These are phyloP conservation scores for Madurella mycetomatis DNA, from an alignment of 2,329 filamentous ascomycete species.

Conservation along the genomic window DNA sequence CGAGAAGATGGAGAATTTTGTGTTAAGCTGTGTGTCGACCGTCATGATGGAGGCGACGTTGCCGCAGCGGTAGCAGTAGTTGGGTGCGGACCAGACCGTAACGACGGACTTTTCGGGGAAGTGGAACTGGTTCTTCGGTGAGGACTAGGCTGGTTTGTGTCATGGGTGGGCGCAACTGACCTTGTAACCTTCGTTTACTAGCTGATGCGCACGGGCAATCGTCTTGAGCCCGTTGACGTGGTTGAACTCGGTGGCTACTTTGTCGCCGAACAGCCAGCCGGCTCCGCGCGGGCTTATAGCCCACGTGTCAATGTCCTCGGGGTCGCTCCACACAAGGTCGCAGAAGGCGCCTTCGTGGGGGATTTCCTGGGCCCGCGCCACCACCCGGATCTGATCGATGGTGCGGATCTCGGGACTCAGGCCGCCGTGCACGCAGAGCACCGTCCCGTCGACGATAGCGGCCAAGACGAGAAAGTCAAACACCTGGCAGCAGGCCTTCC, in stretches of 20 bases:
- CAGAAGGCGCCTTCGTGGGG: slow-evolving; percentile 98
- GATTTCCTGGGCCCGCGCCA: slow-evolving; percentile 95
- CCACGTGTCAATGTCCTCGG: slow-evolving; percentile 95
- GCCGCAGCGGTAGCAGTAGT: slow-evolving; percentile 91
- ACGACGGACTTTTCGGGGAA: slow-evolving; percentile 94
- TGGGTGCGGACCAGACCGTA: slow-evolving; percentile 97
- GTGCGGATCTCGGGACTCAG: slow-evolving; percentile 88
- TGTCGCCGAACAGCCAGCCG: slow-evolving; percentile 96
- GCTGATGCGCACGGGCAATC: slow-evolving; percentile 93
- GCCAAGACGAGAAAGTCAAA: slow-evolving; percentile 97
- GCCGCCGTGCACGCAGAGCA: slow-evolving; percentile 96
- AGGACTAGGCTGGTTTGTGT: background rate
- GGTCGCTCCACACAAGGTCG: slow-evolving; percentile 96
- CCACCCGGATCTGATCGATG: slow-evolving; percentile 98
- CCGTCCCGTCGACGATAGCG: slow-evolving; percentile 96
- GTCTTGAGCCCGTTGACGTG: slow-evolving; percentile 95
- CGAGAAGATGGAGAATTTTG: slow-evolving; percentile 88
- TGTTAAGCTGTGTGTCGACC: slow-evolving; percentile 76
- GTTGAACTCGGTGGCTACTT: slow-evolving; percentile 96
- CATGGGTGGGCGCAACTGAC: slow-evolving; percentile 42
- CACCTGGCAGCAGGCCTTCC: slow-evolving; percentile 99
- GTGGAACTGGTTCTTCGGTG: slow-evolving; percentile 60
- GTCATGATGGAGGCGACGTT: slow-evolving; percentile 98
- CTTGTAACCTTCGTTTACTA: slow-evolving; percentile 98
- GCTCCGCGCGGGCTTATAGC: slow-evolving; percentile 89